Conservation (phyloP, 176 grass and related monocot genomes). For the Miscanthus lutarioriparius region DNA sequence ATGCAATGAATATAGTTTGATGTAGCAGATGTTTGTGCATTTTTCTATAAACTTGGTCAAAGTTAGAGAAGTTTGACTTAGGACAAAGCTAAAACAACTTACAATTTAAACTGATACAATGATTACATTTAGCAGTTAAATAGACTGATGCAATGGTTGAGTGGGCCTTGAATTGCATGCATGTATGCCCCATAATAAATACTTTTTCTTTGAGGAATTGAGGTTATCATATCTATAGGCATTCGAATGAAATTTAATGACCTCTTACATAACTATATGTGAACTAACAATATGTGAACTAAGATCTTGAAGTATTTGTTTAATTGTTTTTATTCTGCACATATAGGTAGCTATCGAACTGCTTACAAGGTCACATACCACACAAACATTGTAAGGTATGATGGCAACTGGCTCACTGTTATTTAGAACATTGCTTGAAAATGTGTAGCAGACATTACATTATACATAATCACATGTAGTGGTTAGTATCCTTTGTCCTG, state of each 20-base stretch:
- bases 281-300: not conserved
- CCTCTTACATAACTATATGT: not conserved
- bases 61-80: not conserved
- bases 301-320: not conserved
- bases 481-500: not conserved
- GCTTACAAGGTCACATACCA: not conserved
- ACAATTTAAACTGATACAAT: not conserved
- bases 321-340: not conserved
- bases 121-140: not conserved
- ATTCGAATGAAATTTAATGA: slow-evolving; percentile 12
- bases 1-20: not conserved
- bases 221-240: not conserved
- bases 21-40: not conserved
- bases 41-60: not conserved
- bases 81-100: not conserved
- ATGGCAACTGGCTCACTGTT: not conserved
- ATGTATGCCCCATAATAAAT: not conserved
- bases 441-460: not conserved
- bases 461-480: not conserved
- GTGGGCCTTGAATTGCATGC: slow-evolving; percentile 14
- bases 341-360: not conserved
- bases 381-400: not conserved
- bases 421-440: slow-evolving; percentile 8
- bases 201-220: not conserved
- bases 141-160: slow-evolving; percentile 1